A percentile compares a stretch with the other conserved stretches of the same genome.
These are phyloP conservation scores for Eutrema salsugineum DNA, from an alignment of 441 rosid species.

Conservation along the genomic window DNA sequence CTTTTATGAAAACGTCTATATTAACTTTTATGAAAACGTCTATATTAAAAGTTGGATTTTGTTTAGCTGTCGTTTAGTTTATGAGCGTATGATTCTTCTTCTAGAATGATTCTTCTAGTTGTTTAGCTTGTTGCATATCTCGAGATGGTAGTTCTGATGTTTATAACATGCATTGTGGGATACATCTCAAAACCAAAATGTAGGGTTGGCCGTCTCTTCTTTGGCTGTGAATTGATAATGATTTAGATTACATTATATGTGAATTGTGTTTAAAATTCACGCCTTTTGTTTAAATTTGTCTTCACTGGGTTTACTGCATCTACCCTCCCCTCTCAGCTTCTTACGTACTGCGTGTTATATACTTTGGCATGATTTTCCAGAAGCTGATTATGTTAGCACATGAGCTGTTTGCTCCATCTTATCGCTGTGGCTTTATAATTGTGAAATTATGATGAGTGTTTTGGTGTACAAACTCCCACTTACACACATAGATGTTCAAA, in stretches of 20 bases:
- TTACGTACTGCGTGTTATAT: background rate
- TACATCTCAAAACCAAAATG: background rate
- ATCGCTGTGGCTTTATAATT: background rate
- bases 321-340: background rate
- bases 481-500: background rate
- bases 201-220: background rate
- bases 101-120: too few species aligned
- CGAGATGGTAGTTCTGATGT: background rate
- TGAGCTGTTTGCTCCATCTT: slow-evolving; percentile 1
- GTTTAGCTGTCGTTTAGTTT: too few species aligned
- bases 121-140: slow-evolving; percentile 3
- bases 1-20: too few species aligned
- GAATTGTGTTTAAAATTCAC: background rate
- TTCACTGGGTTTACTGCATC: background rate
- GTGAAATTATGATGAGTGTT: background rate
- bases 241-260: background rate
- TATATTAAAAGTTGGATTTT: too few species aligned
- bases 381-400: background rate
- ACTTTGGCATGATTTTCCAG: background rate
- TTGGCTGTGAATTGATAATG: background rate
- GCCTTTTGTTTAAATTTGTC: background rate
- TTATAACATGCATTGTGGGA: background rate
- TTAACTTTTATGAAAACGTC: too few species aligned
- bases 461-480: background rate
- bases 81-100: too few species aligned